phyloP scores from a whole-genome alignment of 176 grass and related monocot species.

The Zizania latifolia region DNA sequence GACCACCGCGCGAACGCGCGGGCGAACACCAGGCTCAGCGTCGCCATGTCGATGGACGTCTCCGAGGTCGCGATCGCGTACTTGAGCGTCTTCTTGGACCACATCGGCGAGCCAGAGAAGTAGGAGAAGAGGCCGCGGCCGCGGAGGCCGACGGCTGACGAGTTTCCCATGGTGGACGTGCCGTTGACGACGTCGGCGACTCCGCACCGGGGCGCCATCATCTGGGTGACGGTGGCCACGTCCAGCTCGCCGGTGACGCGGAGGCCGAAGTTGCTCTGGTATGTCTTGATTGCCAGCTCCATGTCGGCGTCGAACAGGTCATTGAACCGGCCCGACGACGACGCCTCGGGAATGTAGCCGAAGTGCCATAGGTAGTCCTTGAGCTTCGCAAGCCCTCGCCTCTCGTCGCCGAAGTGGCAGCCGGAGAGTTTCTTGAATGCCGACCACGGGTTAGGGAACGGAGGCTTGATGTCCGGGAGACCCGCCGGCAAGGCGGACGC shows the following conservation, averaged over 20 bases:
- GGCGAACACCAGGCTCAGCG: slow-evolving; percentile 50
- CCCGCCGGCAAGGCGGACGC: slow-evolving; percentile 7
- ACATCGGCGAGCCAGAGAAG: slow-evolving; percentile 55
- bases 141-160: neutral
- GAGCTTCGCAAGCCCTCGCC: slow-evolving; percentile 48
- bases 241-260: slow-evolving; percentile 56
- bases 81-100: slow-evolving; percentile 36
- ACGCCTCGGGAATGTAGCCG: slow-evolving; percentile 78
- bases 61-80: slow-evolving; percentile 53
- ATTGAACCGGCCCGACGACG: slow-evolving; percentile 40
- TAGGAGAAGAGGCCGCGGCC: slow-evolving; percentile 78
- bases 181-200: slow-evolving; percentile 80
- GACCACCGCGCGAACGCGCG: slow-evolving; percentile 72
- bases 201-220: slow-evolving; percentile 76
- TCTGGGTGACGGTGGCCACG: slow-evolving; percentile 44
- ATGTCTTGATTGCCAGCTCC: slow-evolving; percentile 50
- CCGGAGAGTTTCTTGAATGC: slow-evolving; percentile 79
- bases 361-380: slow-evolving; percentile 69
- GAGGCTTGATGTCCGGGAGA: slow-evolving; percentile 1
- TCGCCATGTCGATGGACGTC: slow-evolving; percentile 40
- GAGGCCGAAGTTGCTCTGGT: slow-evolving; percentile 72
- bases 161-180: slow-evolving; percentile 38
- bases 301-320: slow-evolving; percentile 63
- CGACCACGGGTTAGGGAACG: slow-evolving; percentile 60
- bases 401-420: slow-evolving; percentile 58